Evolutionary conservation across 2,329 filamentous ascomycete species (phyloP).

Genomic region (Fusarium albidum): DNA sequence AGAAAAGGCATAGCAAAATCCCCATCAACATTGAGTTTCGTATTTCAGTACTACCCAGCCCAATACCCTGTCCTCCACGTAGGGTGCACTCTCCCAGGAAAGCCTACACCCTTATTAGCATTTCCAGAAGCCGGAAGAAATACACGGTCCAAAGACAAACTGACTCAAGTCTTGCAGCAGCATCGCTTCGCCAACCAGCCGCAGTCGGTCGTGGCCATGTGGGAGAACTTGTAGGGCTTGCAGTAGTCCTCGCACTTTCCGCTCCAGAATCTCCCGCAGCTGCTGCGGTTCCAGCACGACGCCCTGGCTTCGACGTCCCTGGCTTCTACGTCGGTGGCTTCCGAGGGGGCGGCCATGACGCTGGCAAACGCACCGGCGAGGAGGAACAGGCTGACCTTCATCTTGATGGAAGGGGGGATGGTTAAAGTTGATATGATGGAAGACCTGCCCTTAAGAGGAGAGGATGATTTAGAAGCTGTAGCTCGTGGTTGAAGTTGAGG

Average conservation of each 20-base stretch:
- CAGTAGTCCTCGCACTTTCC: slow-evolving; percentile 13
- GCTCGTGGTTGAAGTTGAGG: not conserved
- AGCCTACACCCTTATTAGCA: too few species aligned
- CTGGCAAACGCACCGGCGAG: not conserved
- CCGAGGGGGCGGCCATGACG: slow-evolving; percentile 7
- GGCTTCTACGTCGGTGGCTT: not conserved
- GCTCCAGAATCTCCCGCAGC: not conserved
- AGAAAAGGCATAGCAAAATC: too few species aligned
- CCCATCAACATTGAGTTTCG: too few species aligned
- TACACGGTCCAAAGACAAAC: too few species aligned
- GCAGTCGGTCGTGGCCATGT: slow-evolving; percentile 14
- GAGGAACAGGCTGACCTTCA: slow-evolving; percentile 6
- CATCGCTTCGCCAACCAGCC: not conserved
- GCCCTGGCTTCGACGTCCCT: not conserved
- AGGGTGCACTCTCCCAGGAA: too few species aligned
- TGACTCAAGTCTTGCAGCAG: slow-evolving; percentile 7
- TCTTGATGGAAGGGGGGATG: not conserved
- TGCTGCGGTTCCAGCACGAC: slow-evolving; percentile 11
- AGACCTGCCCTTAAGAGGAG: too few species aligned
- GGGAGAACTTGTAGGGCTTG: slow-evolving; percentile 12
- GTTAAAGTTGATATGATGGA: too few species aligned
- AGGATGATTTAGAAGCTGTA: too few species aligned
- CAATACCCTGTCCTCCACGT: too few species aligned
- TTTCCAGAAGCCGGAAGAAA: too few species aligned
- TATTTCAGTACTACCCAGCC: too few species aligned